Percentiles rank a stretch among this genome's conserved stretches.
phyloP scores from a whole-genome alignment of 2,329 filamentous ascomycete genomes.

The Calonectria pteridis region DNA sequence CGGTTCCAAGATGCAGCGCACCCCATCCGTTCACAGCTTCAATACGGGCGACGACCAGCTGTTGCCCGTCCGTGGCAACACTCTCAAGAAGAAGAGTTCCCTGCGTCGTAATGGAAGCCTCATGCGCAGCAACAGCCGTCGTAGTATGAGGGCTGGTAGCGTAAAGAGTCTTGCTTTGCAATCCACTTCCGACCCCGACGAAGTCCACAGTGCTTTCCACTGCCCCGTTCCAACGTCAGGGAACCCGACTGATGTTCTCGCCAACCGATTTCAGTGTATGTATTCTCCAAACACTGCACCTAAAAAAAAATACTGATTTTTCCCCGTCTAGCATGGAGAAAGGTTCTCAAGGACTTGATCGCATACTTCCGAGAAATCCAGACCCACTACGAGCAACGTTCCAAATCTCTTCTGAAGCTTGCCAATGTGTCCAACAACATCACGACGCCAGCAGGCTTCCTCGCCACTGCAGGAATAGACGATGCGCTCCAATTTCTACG shows the following conservation, averaged over 20 bases:
- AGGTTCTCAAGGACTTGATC: constrained; percentile 94
- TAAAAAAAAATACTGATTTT: neutral
- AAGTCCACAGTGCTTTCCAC: constrained; percentile 86
- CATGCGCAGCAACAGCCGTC: constrained; percentile 82
- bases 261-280: constrained; percentile 89
- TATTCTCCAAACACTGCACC: constrained; percentile 4
- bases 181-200: constrained; percentile 74
- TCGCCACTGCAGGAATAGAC: constrained; percentile 84
- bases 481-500: constrained; percentile 87
- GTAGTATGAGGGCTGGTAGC: constrained; percentile 87
- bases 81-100: constrained; percentile 89
- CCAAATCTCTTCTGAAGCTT: constrained; percentile 85
- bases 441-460: constrained; percentile 78
- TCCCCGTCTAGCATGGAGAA: constrained; percentile 82
- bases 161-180: constrained; percentile 84
- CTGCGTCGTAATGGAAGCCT: constrained; percentile 80
- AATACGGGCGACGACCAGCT: constrained; percentile 60
- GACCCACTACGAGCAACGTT: constrained; percentile 85
- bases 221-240: constrained; percentile 90
- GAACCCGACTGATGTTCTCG: constrained; percentile 88
- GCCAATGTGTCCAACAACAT: constrained; percentile 88
- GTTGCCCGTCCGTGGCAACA: constrained; percentile 69
- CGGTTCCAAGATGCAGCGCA: constrained; percentile 65
- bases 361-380: constrained; percentile 94
- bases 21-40: constrained; percentile 70